These are phyloP conservation scores for Chondrostereum purpureum DNA, from an alignment of 1,284 basidiomycete genomes.

Conservation along the genomic window DNA sequence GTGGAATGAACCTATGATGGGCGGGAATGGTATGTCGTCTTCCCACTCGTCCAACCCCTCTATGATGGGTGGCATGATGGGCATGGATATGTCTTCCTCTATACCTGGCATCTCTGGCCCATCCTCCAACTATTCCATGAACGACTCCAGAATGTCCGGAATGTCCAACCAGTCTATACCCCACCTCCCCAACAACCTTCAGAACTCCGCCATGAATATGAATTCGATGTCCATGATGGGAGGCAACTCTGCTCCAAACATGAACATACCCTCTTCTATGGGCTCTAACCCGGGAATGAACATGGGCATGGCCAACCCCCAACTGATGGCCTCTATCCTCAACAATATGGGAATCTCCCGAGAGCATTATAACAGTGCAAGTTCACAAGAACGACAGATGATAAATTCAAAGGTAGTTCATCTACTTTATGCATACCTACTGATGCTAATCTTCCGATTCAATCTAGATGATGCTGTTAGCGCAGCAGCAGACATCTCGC, in stretches of 20 bases:
- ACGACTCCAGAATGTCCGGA: background rate
- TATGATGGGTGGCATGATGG: background rate
- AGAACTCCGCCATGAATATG: slow-evolving; percentile 7
- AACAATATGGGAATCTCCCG: slow-evolving; percentile 6
- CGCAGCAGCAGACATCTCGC: background rate
- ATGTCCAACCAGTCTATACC: background rate
- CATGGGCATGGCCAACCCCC: slow-evolving; percentile 4
- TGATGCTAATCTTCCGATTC: too few relatives aligned
- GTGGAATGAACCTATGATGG: slow-evolving; percentile 6
- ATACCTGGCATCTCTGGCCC: background rate
- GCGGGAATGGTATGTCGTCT: slow-evolving; percentile 4
- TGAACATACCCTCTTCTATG: background rate
- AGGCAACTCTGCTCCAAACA: slow-evolving; percentile 7
- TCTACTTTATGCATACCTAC: background rate
- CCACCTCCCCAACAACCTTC: background rate
- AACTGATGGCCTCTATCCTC: slow-evolving; percentile 6
- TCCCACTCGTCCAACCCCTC: background rate
- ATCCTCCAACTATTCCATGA: slow-evolving; percentile 1
- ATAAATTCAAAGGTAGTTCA: background rate
- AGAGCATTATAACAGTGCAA: background rate
- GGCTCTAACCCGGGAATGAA: background rate
- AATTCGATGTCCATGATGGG: slow-evolving; percentile 6
- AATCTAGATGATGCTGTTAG: background rate
- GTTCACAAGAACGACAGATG: background rate
- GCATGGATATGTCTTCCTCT: background rate